Percentiles rank a stretch among this genome's conserved stretches.
Conservation (phyloP, 805 yeast genomes). For the Starmerella kuoi region DNA sequence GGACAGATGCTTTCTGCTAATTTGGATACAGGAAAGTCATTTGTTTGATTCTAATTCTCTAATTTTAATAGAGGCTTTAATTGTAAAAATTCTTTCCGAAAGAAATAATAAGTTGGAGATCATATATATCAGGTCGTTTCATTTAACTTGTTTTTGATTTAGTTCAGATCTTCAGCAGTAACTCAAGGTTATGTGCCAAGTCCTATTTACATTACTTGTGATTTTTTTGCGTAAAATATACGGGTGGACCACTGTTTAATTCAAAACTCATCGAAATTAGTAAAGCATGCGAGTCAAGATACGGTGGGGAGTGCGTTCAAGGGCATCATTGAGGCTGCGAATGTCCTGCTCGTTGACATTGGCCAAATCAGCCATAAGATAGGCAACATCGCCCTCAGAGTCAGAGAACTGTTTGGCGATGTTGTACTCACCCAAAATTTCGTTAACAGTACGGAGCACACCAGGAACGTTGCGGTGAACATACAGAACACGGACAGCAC, state of each 20-base stretch:
- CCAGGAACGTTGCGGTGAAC: conserved; percentile 98
- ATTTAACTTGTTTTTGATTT: no score
- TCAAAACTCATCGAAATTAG: conserved; percentile 31
- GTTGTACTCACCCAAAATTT: conserved; percentile 85
- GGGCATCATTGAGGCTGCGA: conserved; percentile 68
- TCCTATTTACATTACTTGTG: no score
- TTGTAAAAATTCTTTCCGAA: no score
- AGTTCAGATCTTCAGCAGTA: no score
- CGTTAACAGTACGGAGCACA: conserved; percentile 93
- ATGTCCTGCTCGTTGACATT: conserved; percentile 74
- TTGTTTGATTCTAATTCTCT: not conserved
- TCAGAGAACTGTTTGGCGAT: conserved; percentile 98
- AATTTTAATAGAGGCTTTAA: no score
- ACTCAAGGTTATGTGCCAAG: no score
- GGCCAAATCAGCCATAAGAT: conserved; percentile 93
- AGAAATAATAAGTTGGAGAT: not conserved
- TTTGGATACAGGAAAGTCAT: conserved; percentile 20
- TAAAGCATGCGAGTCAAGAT: conserved; percentile 84
- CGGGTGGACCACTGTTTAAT: no score
- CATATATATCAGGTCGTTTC: not conserved
- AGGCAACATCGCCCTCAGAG: conserved; percentile 90
- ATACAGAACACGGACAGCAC: conserved; percentile 79
- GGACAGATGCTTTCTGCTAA: conserved; percentile 38
- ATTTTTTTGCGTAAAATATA: no score
- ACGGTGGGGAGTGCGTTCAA: conserved; percentile 81